A percentile compares a stretch with the other conserved stretches of the same genome.
Evolutionary conservation across 495 filamentous ascomycete species (phyloP).

Genomic region (Xylaria nigripes): DNA sequence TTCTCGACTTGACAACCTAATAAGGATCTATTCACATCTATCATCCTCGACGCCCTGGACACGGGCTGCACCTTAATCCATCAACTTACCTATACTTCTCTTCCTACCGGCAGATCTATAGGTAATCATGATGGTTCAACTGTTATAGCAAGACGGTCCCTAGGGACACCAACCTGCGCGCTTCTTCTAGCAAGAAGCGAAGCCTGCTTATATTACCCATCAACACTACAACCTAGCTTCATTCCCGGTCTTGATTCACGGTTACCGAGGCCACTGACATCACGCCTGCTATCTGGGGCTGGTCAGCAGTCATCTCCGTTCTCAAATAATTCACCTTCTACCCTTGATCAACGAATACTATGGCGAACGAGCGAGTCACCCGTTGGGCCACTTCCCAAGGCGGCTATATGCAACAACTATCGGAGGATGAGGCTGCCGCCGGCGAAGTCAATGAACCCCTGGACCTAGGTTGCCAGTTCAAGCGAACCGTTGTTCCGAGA

Average conservation of each 20-base stretch:
- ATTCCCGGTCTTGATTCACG: neutral
- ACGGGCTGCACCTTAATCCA: neutral
- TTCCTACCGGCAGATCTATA: conserved; percentile 1
- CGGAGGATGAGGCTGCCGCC: conserved; percentile 33
- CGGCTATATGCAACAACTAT: conserved; percentile 35
- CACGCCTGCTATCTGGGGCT: neutral
- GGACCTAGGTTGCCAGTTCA: conserved; percentile 35
- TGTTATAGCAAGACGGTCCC: conserved; percentile 51
- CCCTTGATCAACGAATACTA: conserved; percentile 12
- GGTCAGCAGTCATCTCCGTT: neutral
- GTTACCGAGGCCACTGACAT: neutral
- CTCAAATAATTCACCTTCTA: conserved; percentile 6
- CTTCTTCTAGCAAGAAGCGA: conserved; percentile 22
- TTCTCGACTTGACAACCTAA: conserved; percentile 1
- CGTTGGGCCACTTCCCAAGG: conserved; percentile 32
- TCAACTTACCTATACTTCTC: neutral
- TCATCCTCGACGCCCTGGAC: neutral
- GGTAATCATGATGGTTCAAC: conserved; percentile 32
- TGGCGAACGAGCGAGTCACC: conserved; percentile 33
- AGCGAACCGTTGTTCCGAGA: conserved; percentile 34
- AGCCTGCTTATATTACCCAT: conserved; percentile 20
- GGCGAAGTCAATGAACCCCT: conserved; percentile 30
- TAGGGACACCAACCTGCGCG: conserved; percentile 41
- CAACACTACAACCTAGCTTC: neutral
- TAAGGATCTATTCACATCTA: neutral